These are phyloP conservation scores for Diaporthe vexans DNA, from an alignment of 2,329 filamentous ascomycete species.

Conservation along the genomic window DNA sequence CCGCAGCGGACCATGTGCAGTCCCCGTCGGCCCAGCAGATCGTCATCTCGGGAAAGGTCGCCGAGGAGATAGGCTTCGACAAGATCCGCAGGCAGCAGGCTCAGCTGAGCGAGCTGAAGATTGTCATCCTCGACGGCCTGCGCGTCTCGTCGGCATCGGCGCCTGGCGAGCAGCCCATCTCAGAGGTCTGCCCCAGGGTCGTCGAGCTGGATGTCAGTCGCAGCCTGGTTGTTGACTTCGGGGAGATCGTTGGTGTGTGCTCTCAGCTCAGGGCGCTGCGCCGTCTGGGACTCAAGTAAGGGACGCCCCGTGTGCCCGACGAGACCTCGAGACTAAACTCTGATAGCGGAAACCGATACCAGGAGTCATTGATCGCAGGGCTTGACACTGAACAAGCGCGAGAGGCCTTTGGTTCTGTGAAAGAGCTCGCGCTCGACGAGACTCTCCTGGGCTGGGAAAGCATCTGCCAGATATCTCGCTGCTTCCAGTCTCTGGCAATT, in stretches of 20 bases:
- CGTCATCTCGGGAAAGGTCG: slow-evolving; percentile 82
- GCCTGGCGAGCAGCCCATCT: slow-evolving; percentile 56
- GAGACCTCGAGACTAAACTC: slow-evolving; percentile 39
- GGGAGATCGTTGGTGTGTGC: slow-evolving; percentile 79
- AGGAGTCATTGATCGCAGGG: slow-evolving; percentile 48
- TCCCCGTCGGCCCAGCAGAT: slow-evolving; percentile 66
- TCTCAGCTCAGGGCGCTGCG: slow-evolving; percentile 75
- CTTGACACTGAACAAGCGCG: slow-evolving; percentile 55
- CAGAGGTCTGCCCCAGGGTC: slow-evolving; percentile 74
- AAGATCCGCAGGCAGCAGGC: slow-evolving; percentile 88
- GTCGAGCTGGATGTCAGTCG: slow-evolving; percentile 86
- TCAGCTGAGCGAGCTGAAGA: slow-evolving; percentile 80
- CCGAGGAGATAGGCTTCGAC: slow-evolving; percentile 94
- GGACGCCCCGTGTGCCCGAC: slow-evolving; percentile 38
- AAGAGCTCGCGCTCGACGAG: slow-evolving; percentile 75
- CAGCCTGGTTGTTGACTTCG: slow-evolving; percentile 81
- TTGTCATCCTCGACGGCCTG: slow-evolving; percentile 86
- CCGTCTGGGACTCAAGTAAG: slow-evolving; percentile 80
- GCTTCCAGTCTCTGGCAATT: slow-evolving; percentile 66
- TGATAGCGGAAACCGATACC: slow-evolving; percentile 80
- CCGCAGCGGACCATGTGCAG: slow-evolving; percentile 48
- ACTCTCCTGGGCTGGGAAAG: slow-evolving; percentile 77
- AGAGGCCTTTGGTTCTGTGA: slow-evolving; percentile 64
- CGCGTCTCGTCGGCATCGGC: slow-evolving; percentile 64
- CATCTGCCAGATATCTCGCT: slow-evolving; percentile 66